Percentiles rank a stretch among this genome's conserved stretches.
These are phyloP conservation scores for Boletales sp. DNA, from an alignment of 768 basidiomycete species.

Conservation along the genomic window DNA sequence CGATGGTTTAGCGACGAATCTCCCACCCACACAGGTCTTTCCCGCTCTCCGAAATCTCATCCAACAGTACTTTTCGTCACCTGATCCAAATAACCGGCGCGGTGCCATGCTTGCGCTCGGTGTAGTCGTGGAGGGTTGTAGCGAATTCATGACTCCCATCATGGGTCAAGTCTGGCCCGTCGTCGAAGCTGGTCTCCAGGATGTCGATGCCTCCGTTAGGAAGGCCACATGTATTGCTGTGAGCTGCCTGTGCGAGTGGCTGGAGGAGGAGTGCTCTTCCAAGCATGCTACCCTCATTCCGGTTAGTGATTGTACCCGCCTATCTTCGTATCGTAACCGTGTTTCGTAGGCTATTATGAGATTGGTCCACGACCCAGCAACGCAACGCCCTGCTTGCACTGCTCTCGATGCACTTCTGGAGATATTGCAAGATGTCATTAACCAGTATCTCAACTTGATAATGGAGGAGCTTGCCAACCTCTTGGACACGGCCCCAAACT, in stretches of 20 bases:
- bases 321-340: background rate
- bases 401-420: constrained; percentile 96
- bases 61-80: constrained; percentile 77
- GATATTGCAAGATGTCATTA: constrained; percentile 86
- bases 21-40: constrained; percentile 96
- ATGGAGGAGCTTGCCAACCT: constrained; percentile 91
- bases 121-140: constrained; percentile 95
- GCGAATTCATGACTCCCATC: constrained; percentile 93
- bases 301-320: constrained; percentile 39
- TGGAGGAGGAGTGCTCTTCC: constrained; percentile 86
- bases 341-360: constrained; percentile 74
- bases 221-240: constrained; percentile 96
- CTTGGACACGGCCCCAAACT: constrained; percentile 79
- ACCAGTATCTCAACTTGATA: constrained; percentile 86
- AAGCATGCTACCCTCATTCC: constrained; percentile 85
- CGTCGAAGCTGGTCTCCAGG: constrained; percentile 83
- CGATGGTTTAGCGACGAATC: constrained; percentile 85
- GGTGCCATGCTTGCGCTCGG: constrained; percentile 95
- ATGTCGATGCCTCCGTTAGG: constrained; percentile 79
- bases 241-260: constrained; percentile 95
- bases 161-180: constrained; percentile 93
- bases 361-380: constrained; percentile 80
- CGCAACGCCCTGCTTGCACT: constrained; percentile 92
- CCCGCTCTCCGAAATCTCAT: constrained; percentile 83
- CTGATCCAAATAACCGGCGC: constrained; percentile 76